phyloP scores from a whole-genome alignment of 2,329 filamentous ascomycete species.

The Colletotrichum cordylinicola region DNA sequence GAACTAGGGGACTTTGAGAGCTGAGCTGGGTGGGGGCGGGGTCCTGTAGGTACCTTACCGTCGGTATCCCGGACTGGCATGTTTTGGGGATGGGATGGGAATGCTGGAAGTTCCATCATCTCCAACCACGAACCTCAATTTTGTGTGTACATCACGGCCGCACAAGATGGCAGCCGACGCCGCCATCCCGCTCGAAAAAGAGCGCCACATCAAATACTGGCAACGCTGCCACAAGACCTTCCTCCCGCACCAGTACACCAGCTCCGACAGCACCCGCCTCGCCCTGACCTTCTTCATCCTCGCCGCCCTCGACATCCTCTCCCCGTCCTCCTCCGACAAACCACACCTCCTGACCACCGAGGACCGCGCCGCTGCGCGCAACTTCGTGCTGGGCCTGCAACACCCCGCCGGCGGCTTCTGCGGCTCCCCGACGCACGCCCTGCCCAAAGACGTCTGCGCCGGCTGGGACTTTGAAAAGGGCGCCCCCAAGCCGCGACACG shows the following conservation, averaged over 20 bases:
- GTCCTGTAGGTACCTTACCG: background rate
- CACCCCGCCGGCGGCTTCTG: constrained; percentile 88
- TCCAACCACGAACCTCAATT: background rate
- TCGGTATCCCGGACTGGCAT: background rate
- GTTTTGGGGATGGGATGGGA: background rate
- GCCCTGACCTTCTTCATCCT: constrained; percentile 89
- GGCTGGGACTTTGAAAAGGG: constrained; percentile 24
- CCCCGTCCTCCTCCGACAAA: constrained; percentile 43
- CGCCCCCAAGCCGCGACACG: constrained; percentile 27
- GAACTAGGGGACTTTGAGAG: background rate
- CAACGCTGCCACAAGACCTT: constrained; percentile 83
- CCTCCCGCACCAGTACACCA: constrained; percentile 83
- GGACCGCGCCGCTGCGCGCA: constrained; percentile 53
- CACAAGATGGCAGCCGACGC: constrained; percentile 24
- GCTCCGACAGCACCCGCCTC: constrained; percentile 90
- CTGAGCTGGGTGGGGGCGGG: background rate
- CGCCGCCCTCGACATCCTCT: constrained; percentile 83
- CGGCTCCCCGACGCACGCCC: constrained; percentile 75
- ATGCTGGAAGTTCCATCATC: background rate
- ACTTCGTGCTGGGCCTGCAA: constrained; percentile 88
- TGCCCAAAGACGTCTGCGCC: constrained; percentile 36
- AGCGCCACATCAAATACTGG: constrained; percentile 89
- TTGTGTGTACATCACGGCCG: background rate
- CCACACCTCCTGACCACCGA: constrained; percentile 47
- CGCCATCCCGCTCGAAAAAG: constrained; percentile 55